Conservation (phyloP, 108 stramenopile genomes). For the Skeletonema tropicum region DNA sequence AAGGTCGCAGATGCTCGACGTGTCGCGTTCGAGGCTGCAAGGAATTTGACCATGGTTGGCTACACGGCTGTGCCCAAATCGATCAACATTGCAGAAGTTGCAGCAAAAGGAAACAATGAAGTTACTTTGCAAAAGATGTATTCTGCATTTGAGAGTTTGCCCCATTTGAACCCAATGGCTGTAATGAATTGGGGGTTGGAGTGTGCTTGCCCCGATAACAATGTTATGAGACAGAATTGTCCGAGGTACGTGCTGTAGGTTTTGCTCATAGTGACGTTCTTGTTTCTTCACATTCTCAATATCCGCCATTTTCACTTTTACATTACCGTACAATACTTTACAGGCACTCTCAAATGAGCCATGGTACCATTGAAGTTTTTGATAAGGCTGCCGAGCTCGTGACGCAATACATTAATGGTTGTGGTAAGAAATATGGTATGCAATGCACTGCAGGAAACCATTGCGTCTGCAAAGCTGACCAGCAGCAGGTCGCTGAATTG, state of each 20-base stretch:
- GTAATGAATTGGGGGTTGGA: conserved; percentile 78
- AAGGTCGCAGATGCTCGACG: conserved; percentile 59
- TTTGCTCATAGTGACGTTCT: neutral
- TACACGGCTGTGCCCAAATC: conserved; percentile 78
- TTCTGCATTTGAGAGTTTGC: conserved; percentile 28
- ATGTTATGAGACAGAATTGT: conserved; percentile 76
- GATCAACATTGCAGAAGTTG: conserved; percentile 53
- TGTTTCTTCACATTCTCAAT: neutral
- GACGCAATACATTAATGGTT: conserved; percentile 60
- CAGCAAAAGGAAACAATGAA: neutral
- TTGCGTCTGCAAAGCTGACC: conserved; percentile 49
- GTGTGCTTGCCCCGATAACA: conserved; percentile 88
- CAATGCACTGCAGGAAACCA: conserved; percentile 58
- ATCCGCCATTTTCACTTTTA: neutral
- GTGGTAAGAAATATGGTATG: conserved; percentile 60
- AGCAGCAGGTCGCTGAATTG: neutral
- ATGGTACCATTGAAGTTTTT: conserved; percentile 71
- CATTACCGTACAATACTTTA: neutral
- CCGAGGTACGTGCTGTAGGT: conserved; percentile 57
- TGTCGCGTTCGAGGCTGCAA: conserved; percentile 77
- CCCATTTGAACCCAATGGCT: conserved; percentile 42
- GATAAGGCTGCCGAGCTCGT: conserved; percentile 60
- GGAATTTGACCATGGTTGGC: conserved; percentile 89
- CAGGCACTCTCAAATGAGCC: conserved; percentile 86
- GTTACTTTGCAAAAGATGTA: conserved; percentile 24